Conservation (phyloP, 345 rosid genomes). For the sweet orange (Citrus sinensis) region DNA sequence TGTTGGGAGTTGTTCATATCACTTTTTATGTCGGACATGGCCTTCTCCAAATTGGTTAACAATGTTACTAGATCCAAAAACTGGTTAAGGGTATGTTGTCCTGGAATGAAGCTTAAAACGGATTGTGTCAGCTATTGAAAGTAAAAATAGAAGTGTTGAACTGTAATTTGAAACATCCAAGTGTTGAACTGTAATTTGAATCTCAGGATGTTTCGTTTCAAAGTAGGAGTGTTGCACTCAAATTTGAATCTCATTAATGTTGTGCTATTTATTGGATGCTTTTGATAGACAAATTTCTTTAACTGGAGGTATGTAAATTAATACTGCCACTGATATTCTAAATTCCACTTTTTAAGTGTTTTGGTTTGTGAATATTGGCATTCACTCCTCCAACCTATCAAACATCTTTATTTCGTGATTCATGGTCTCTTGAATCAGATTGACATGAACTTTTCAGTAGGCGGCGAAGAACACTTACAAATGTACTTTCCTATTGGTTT, state of each 20-base stretch:
- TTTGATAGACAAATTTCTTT: not conserved
- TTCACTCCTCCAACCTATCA: too few relatives aligned
- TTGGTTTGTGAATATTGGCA: not conserved
- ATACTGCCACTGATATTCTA: not conserved
- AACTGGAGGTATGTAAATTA: not conserved
- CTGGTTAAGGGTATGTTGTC: not conserved
- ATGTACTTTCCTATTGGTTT: not conserved
- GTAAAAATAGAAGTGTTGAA: not conserved
- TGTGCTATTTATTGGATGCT: not conserved
- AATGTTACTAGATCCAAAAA: too few relatives aligned
- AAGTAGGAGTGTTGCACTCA: not conserved
- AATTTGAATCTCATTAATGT: not conserved
- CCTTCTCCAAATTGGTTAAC: too few relatives aligned
- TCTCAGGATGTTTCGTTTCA: not conserved
- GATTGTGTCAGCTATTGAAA: not conserved
- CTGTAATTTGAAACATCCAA: not conserved
- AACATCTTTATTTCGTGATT: not conserved
- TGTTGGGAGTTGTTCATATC: not conserved
- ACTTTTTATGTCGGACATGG: too few relatives aligned
- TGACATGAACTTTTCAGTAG: not conserved
- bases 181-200: not conserved
- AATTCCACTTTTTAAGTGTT: not conserved
- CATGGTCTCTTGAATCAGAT: not conserved
- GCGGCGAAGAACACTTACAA: not conserved
- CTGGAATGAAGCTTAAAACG: not conserved